phyloP scores from a whole-genome alignment of 257 asterid genomes.

The Gentiana dahurica region DNA sequence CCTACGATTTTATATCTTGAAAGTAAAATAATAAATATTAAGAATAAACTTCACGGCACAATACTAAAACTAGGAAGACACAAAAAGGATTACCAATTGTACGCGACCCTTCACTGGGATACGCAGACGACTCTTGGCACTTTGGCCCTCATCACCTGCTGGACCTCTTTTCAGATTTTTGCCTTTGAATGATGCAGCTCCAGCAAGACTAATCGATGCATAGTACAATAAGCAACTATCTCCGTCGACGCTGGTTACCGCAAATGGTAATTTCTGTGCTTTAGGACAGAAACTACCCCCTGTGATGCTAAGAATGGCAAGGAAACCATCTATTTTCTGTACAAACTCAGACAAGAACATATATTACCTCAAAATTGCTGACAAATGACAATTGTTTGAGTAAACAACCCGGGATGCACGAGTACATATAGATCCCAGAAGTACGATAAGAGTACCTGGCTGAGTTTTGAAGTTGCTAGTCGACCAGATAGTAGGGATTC shows the following conservation, averaged over 20 bases:
- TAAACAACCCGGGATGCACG: background rate
- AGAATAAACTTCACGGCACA: too few species aligned
- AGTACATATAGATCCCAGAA: too few species aligned
- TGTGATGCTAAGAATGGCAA: constrained; percentile 55
- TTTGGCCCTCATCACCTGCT: constrained; percentile 23
- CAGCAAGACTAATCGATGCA: constrained; percentile 53
- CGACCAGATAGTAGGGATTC: constrained; percentile 83
- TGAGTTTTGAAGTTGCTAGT: constrained; percentile 43
- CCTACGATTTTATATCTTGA: too few species aligned
- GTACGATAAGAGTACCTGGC: constrained; percentile 33
- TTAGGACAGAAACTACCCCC: constrained; percentile 71
- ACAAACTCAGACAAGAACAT: constrained; percentile 9
- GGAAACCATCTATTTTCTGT: constrained; percentile 76
- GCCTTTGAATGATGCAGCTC: constrained; percentile 26
- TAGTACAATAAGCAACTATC: constrained; percentile 56
- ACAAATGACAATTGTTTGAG: too few species aligned
- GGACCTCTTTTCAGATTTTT: constrained; percentile 24
- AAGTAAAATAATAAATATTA: too few species aligned
- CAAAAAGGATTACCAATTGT: constrained; percentile 47
- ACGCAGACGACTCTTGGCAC: constrained; percentile 39
- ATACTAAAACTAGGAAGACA: constrained; percentile 4
- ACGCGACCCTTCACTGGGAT: constrained; percentile 77
- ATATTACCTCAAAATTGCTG: background rate
- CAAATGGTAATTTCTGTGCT: constrained; percentile 73
- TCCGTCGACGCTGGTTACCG: constrained; percentile 66